These are phyloP conservation scores for Dendrobium nobile DNA, from an alignment of 106 monocot genomes.

Conservation along the genomic window DNA sequence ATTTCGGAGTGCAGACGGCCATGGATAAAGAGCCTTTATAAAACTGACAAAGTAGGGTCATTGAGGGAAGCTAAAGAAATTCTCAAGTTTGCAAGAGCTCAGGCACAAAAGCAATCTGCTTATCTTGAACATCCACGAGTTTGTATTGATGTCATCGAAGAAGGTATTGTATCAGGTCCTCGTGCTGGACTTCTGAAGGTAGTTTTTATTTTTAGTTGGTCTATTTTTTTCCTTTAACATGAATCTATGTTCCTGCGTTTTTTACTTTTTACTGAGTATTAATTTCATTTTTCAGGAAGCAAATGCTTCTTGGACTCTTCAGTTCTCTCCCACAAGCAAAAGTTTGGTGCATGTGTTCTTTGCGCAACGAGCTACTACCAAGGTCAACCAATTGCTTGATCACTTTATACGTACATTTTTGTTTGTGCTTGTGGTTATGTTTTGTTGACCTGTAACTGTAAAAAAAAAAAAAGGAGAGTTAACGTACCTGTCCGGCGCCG, in stretches of 20 bases:
- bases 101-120: conserved; percentile 68
- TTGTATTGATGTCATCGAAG: conserved; percentile 92
- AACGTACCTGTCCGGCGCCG: no score
- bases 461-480: no score
- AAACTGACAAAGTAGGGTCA: conserved; percentile 78
- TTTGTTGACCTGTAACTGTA: no score
- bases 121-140: conserved; percentile 65
- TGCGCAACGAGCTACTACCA: conserved; percentile 77
- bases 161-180: conserved; percentile 82
- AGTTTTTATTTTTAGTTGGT: background rate
- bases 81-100: conserved; percentile 81
- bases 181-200: conserved; percentile 94
- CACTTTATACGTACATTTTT: background rate
- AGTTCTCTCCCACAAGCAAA: conserved; percentile 71
- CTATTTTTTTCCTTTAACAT: background rate
- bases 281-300: conserved; percentile 58
- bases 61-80: conserved; percentile 86
- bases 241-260: background rate
- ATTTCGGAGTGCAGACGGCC: conserved; percentile 67
- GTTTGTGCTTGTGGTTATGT: no score
- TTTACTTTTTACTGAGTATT: background rate
- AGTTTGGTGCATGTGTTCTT: conserved; percentile 89
- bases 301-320: conserved; percentile 46
- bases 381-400: conserved; percentile 36
- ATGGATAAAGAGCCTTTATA: conserved; percentile 86